These are phyloP conservation scores for Eimeria necatrix DNA, from an alignment of 169 alveolate species.

Conservation along the genomic window DNA sequence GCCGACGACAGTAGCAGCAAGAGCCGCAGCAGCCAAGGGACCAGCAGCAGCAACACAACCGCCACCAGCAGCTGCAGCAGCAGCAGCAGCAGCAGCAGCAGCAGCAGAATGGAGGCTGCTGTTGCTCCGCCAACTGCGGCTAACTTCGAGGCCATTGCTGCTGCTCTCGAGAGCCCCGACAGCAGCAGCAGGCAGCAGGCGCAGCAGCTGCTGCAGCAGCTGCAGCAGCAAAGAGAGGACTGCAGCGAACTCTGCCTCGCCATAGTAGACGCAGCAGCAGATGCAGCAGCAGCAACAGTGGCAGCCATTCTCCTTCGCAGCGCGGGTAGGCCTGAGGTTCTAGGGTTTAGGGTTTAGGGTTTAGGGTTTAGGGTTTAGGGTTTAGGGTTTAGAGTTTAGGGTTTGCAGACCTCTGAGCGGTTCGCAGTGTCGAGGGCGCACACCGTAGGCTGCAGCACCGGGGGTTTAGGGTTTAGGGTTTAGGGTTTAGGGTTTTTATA, in stretches of 20 bases:
- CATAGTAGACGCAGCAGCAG: background rate
- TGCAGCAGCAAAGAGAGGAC: constrained; percentile 21
- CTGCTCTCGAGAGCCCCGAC: constrained; percentile 50
- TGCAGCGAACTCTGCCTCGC: constrained; percentile 26
- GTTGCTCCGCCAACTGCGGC: constrained; percentile 41
- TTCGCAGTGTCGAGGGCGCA: too few species aligned
- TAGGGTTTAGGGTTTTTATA: background rate
- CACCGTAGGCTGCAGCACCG: too few species aligned
- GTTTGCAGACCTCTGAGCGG: too few species aligned
- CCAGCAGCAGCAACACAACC: background rate
- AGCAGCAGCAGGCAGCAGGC: constrained; percentile 54
- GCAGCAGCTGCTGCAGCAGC: constrained; percentile 49
- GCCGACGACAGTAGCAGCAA: too few species aligned
- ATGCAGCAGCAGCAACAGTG: constrained; percentile 31
- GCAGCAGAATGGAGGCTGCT: background rate
- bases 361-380: constrained; percentile 23
- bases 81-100: background rate
- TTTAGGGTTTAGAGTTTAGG: too few species aligned
- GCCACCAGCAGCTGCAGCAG: background rate
- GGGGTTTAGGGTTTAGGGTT: constrained; percentile 9
- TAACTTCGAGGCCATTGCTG: constrained; percentile 24
- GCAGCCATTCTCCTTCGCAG: constrained; percentile 70
- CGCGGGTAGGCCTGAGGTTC: background rate
- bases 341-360: background rate
- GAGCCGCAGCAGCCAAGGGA: too few species aligned